Evolutionary conservation across 345 rosid species (phyloP), one percentile per base, ranked within the genome.

Genomic region (Eucalyptus fibrosa): DNA sequence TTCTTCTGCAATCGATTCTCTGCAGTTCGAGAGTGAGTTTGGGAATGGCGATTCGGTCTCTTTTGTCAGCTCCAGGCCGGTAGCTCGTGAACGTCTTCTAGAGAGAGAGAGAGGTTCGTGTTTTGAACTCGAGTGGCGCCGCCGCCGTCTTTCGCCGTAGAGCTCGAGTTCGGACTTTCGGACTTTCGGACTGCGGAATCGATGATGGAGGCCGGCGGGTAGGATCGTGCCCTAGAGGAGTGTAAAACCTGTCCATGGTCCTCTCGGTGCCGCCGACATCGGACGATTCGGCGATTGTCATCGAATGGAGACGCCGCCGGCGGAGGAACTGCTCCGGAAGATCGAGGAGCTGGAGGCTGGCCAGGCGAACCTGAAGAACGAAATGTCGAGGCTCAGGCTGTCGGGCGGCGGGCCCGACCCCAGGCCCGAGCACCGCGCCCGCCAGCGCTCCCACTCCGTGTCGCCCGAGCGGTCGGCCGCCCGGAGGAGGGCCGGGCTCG

Each of bases 301-400:
- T 34, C 80, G 80, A 40, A 96, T 96, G 97, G 99, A 94, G 77
- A 93, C 92, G 23, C 96, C 96, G 59, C 95, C 98, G 28, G 93
- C 96, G 30, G 98, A 97, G 56, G 95, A 97, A 93, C 95, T 98
- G 7, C 89, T 97, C 81, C 94, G 89, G 94, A 97, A 98, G 97
- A 97, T 98, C 94, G 94, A 95, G 42, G 97, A 95, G 89, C 97
- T 98, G 37, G 97, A 98, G 90, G 98, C 92, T 28, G 99, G 97
- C 17, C 99, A 98, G 28, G 97, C 94, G 67, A 93, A 95, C 92
- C 96, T 97, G 67, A 92, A 92, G 95, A 92, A 94, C 65, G 97
- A 98, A 96, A 94, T 98, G 96, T 94, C 97, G 8, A 95, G 89
- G 93, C 95, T 98, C 87, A 95, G 88, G 89, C 93, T 94, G 24